Evolutionary conservation across 2,329 filamentous ascomycete species (phyloP).

Genomic region (Colletotrichum phormii): DNA sequence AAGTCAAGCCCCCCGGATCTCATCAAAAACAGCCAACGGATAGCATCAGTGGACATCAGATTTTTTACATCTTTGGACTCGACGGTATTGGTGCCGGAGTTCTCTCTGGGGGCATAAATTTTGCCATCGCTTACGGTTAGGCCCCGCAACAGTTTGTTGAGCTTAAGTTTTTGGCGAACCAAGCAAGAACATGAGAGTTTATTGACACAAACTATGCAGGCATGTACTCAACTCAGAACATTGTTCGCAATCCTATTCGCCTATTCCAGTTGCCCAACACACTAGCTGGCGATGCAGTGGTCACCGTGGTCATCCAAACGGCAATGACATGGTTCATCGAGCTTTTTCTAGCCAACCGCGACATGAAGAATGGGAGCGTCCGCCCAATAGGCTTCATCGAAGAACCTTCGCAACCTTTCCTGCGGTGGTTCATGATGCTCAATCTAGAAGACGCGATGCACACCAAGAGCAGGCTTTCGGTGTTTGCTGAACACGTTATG

Average conservation of each 20-base stretch:
- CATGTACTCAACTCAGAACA: conserved; percentile 58
- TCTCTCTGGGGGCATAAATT: conserved; percentile 64
- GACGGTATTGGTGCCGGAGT: conserved; percentile 59
- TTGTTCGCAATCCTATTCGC: conserved; percentile 51
- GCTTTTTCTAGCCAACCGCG: conserved; percentile 58
- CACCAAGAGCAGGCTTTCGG: conserved; percentile 30
- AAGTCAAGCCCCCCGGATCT: background rate
- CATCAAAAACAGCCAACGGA: conserved; percentile 48
- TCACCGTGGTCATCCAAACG: conserved; percentile 64
- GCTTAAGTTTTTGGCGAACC: background rate
- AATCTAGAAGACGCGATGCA: conserved; percentile 37
- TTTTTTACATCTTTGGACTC: conserved; percentile 61
- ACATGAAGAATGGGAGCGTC: conserved; percentile 57
- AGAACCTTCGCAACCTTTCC: conserved; percentile 46
- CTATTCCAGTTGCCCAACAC: conserved; percentile 64
- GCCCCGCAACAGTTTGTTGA: conserved; percentile 7
- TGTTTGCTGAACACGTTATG: conserved; percentile 49
- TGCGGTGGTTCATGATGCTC: conserved; percentile 59
- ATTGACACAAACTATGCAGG: conserved; percentile 44
- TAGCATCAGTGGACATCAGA: conserved; percentile 55
- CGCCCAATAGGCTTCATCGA: conserved; percentile 59
- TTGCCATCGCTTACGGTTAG: conserved; percentile 62
- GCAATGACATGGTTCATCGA: conserved; percentile 65
- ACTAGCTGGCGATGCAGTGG: conserved; percentile 59
- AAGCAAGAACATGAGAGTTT: background rate